Evolutionary conservation across 768 basidiomycete species (phyloP).

Genomic region (Symmetrospora coprosmae): DNA sequence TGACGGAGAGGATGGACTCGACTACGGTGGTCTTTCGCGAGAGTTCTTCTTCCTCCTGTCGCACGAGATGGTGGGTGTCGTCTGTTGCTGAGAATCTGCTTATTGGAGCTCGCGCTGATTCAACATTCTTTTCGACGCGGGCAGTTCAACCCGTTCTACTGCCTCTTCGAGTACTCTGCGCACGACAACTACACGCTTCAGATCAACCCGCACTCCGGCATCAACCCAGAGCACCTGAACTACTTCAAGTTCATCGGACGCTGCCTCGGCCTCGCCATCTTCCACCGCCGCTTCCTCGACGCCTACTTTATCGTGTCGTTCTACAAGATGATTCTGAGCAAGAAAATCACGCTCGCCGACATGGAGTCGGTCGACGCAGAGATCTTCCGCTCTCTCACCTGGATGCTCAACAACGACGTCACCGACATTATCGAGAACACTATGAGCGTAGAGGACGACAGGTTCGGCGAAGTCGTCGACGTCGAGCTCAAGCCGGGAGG

Average conservation of each 20-base stretch:
- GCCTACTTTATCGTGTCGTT: constrained; percentile 99
- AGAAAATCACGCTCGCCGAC: constrained; percentile 86
- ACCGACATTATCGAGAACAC: constrained; percentile 97
- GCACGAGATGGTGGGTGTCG: constrained; percentile 84
- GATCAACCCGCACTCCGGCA: constrained; percentile 84
- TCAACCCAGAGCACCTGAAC: constrained; percentile 97
- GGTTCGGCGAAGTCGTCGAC: constrained; percentile 95
- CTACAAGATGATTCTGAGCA: constrained; percentile 99
- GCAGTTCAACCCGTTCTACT: constrained; percentile 72
- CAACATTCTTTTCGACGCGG: background rate
- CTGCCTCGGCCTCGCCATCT: constrained; percentile 86
- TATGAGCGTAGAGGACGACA: constrained; percentile 90
- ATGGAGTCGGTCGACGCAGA: constrained; percentile 94
- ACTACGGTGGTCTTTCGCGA: constrained; percentile 95
- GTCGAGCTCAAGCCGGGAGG: constrained; percentile 88
- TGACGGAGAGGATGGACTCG: constrained; percentile 84
- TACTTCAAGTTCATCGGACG: constrained; percentile 99
- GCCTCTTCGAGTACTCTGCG: constrained; percentile 97
- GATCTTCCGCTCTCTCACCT: constrained; percentile 81
- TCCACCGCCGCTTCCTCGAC: constrained; percentile 96
- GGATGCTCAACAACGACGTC: constrained; percentile 99
- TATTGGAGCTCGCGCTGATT: background rate
- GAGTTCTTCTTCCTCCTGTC: constrained; percentile 99
- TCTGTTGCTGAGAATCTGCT: background rate
- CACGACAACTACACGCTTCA: constrained; percentile 99